These are phyloP conservation scores for Jamesozyma lodderae DNA, from an alignment of 805 yeast species.

Conservation along the genomic window DNA sequence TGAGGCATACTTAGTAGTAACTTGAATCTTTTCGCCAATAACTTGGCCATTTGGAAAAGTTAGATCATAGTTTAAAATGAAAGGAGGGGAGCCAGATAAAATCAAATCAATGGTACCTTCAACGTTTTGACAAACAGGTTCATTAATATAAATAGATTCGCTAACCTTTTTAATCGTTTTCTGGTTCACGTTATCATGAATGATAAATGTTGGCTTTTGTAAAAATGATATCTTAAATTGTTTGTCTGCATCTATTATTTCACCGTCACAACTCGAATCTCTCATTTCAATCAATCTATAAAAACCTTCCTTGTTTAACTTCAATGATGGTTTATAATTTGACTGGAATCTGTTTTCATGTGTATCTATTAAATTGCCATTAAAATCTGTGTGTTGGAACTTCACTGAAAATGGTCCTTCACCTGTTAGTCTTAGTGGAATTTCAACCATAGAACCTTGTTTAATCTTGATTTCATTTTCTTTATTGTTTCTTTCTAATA, in stretches of 20 bases:
- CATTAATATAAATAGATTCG: constrained; percentile 26
- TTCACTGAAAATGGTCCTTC: constrained; percentile 42
- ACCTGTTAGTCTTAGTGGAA: constrained; percentile 57
- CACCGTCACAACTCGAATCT: constrained; percentile 47
- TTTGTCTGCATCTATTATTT: constrained; percentile 28
- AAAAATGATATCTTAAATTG: constrained; percentile 36
- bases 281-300: constrained; percentile 38
- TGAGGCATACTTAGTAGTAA: constrained; percentile 44
- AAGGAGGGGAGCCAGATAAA: constrained; percentile 55
- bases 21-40: constrained; percentile 35
- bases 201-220: constrained; percentile 40
- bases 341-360: constrained; percentile 19
- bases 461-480: constrained; percentile 37
- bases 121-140: constrained; percentile 40
- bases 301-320: constrained; percentile 37
- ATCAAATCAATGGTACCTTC: constrained; percentile 43
- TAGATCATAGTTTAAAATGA: constrained; percentile 58
- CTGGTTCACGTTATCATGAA: constrained; percentile 28
- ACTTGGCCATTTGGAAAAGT: constrained; percentile 46
- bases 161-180: constrained; percentile 15
- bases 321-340: constrained; percentile 29
- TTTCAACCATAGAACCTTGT: constrained; percentile 48
- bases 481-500: constrained; percentile 31
- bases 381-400: constrained; percentile 27
- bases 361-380: constrained; percentile 23